Evolutionary conservation across 1,139 yeast genomes (phyloP).

Genomic region (Pneumocystis wakefieldiae): DNA sequence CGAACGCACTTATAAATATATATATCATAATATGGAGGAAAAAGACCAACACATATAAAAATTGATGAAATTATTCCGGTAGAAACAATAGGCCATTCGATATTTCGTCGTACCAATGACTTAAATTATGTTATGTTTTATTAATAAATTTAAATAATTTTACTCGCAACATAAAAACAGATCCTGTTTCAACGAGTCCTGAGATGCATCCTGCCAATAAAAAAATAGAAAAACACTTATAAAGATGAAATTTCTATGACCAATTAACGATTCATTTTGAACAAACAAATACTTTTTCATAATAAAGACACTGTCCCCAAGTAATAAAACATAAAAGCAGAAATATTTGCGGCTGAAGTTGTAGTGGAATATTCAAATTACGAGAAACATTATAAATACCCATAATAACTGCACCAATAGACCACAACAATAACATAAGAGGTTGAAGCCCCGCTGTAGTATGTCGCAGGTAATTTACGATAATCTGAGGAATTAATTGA

Average conservation of each 20-base stretch:
- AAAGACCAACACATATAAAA: conserved; percentile 55
- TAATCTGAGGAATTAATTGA: conserved; percentile 74
- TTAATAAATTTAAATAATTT: background rate
- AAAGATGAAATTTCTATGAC: background rate
- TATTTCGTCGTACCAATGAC: conserved; percentile 39
- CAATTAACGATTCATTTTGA: conserved; percentile 18
- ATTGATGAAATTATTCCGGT: conserved; percentile 71
- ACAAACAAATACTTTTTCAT: conserved; percentile 23
- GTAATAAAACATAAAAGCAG: conserved; percentile 53
- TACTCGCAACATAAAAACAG: conserved; percentile 39
- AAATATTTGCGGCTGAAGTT: conserved; percentile 77
- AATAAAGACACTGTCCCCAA: conserved; percentile 61
- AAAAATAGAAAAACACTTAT: conserved; percentile 29
- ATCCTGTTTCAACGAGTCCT: conserved; percentile 49
- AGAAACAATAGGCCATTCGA: conserved; percentile 61
- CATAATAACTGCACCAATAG: conserved; percentile 68
- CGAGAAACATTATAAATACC: conserved; percentile 64
- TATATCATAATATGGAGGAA: conserved; percentile 82
- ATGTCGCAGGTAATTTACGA: conserved; percentile 54
- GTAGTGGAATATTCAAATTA: conserved; percentile 57
- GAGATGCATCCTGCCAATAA: conserved; percentile 31
- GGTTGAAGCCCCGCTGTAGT: conserved; percentile 79
- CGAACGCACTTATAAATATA: conserved; percentile 67
- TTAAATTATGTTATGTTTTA: conserved; percentile 17
- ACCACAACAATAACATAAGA: conserved; percentile 72